Percentiles rank a stretch among this genome's conserved stretches.
Conservation (phyloP, 371 early-diverging fungal species). For the Chytridium lagenaria region DNA sequence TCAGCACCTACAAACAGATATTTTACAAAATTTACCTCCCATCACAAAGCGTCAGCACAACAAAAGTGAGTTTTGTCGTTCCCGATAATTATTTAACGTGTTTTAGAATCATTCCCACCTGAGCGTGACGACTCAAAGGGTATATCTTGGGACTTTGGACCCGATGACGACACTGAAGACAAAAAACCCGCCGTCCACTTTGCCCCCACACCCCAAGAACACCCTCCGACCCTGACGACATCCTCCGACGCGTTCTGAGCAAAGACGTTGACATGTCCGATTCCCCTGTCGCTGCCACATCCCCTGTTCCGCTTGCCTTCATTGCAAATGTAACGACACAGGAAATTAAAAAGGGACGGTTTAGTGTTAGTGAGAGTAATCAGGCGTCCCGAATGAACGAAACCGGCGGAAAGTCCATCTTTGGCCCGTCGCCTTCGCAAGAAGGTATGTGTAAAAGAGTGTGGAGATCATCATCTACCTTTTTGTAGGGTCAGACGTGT, state of each 20-base stretch:
- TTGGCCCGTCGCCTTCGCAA: not conserved
- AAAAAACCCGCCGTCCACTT: not conserved
- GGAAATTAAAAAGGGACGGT: slow-evolving; percentile 70
- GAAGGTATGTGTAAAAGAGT: too few species aligned
- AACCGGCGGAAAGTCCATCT: not conserved
- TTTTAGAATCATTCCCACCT: slow-evolving; percentile 30
- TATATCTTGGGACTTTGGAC: slow-evolving; percentile 61
- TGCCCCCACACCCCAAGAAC: not conserved
- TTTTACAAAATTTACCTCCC: slow-evolving; percentile 73
- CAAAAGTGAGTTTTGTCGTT: slow-evolving; percentile 26
- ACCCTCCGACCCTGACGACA: too few species aligned
- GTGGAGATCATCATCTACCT: not conserved
- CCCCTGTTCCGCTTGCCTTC: slow-evolving; percentile 19
- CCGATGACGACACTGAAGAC: slow-evolving; percentile 12
- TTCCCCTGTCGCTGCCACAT: slow-evolving; percentile 2
- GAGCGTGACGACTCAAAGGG: slow-evolving; percentile 41
- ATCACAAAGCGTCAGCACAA: slow-evolving; percentile 56
- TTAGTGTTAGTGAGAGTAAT: slow-evolving; percentile 60
- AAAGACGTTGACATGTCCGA: not conserved
- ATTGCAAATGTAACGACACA: too few species aligned
- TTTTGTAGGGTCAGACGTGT: too few species aligned
- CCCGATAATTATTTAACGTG: not conserved
- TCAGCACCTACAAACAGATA: slow-evolving; percentile 62
- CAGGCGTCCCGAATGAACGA: not conserved
- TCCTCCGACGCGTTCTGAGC: not conserved